Base-by-base conservation (phyloP, 2,329 filamentous ascomycete species). In the Dactylella cylindrospora region DNA sequence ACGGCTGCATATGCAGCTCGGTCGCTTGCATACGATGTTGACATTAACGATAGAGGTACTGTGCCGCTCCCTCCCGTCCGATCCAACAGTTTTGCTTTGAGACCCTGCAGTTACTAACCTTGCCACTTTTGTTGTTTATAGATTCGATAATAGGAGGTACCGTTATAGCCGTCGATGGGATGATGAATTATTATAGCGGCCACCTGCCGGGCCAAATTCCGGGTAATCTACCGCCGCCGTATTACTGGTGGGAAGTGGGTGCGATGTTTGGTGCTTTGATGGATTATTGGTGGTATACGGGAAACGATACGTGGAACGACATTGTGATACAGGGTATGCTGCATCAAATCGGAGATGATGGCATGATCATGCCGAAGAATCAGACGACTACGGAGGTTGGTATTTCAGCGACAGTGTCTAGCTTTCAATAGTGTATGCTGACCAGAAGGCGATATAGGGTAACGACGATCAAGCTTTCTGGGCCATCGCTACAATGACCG, bases 241-340 rank as follows among this genome's bases (percentile, higher is more conserved):
- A 79, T 66, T 80, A 78, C 70, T 81, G 78, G 78, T 90, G 83
- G 87, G 85, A 86, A 73, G 84, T 78, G 8, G 86, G 86, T 46
- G 85, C 85, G 53, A 82, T 90, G 76, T 62, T 62, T 62, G 57
- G 57, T 26, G 77, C 84, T 2, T 75, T 93, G 65, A 77, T 94
- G 47, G 86, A 93, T 69, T 93, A 93, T 72, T 94, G 87, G 86
- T 86, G 84, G 70, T 88, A 88, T 71, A 91, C 87, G 0, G 84
- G 83, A 15, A 86, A 91, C 70, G 74, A 78, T 3, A 78, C 79
- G 26, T 93, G 86, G 74, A 90, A 90, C 70, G 75, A 83, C 12
- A 74, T 87, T 33, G 80, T 82, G 12, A 78, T 77, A 28, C 77
- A 86, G 65, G 89, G 80, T 9, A 78, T 95, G 67, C 77, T 90